Evolutionary conservation across 257 asterid species (phyloP).

Genomic region (Fraxinus americana): DNA sequence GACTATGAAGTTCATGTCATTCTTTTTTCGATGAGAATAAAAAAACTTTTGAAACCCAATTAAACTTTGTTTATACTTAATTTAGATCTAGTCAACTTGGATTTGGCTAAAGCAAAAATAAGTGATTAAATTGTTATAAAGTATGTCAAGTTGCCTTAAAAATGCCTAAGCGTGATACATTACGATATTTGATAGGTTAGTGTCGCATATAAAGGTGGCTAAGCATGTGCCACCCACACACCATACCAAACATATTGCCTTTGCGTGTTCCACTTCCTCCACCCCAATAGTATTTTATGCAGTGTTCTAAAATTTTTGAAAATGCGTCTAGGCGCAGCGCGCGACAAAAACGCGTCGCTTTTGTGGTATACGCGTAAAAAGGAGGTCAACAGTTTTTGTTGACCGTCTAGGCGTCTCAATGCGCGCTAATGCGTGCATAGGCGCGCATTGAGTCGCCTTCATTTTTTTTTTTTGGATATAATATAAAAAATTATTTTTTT

Average conservation of each 20-base stretch:
- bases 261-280: background rate
- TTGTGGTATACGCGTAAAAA: no score
- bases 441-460: no score
- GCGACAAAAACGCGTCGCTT: no score
- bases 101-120: background rate
- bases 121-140: background rate
- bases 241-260: background rate
- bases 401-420: no score
- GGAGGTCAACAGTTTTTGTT: no score
- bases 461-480: no score
- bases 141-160: background rate
- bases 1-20: no score
- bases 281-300: background rate
- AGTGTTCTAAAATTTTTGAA: no score
- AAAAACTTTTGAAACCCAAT: background rate
- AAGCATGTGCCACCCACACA: background rate
- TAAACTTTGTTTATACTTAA: background rate
- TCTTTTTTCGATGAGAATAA: no score
- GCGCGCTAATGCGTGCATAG: no score
- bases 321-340: no score
- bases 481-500: no score
- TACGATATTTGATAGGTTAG: background rate
- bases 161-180: background rate
- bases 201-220: constrained; percentile 8
- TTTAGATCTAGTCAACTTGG: background rate